Base-by-base conservation (phyloP, 2,329 filamentous ascomycete species). In the Fusarium sp. region DNA sequence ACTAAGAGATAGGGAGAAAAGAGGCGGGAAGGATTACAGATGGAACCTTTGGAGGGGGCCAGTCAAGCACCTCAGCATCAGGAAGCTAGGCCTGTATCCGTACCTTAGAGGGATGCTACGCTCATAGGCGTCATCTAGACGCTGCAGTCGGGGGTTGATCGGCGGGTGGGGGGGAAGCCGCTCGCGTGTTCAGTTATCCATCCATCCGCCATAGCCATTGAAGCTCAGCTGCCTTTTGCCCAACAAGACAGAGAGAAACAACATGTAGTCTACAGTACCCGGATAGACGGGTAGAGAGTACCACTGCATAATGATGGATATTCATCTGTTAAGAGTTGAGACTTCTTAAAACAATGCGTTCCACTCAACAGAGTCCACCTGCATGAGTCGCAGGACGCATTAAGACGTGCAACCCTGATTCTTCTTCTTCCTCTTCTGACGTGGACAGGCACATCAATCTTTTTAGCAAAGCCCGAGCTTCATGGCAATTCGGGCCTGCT, bases 131-230 rank as follows among this genome's bases (percentile, higher is more conserved):
- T 69, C 67, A 69, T 69, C 61, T 53, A 62, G 64, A 61, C 66
- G 50, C 63, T 56, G 44, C 50, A 56, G 62, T 69, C 53, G 67
- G 67, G 66, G 62, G 18, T 59, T 56, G 67, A 69, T 69, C 66
- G 67, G 66, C 67, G 67, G 33, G 67, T 49, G 66, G 58, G 62
- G 66, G 55, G 66, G 43, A 16, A 33, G 50, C 53, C 56, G 49
- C 66, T 69, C 67, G 67, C 67, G 67, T 70, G 67, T 69, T 63
- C 66, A 66, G 28, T 59, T 60, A 37, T 68, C 62, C 57, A 64
- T 50, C 49, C 67, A 70, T 49, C 66, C 47, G 37, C 53, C 47
- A 60, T 58, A 49, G 20, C 63, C 66, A 62, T 46, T 54, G 28
- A 29, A 41, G 50, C 63, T 68, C 67, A 70, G 67, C 67, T 69